These are phyloP conservation scores for Phytopythium helicoides DNA, from an alignment of 352 stramenopile species.

Conservation along the genomic window DNA sequence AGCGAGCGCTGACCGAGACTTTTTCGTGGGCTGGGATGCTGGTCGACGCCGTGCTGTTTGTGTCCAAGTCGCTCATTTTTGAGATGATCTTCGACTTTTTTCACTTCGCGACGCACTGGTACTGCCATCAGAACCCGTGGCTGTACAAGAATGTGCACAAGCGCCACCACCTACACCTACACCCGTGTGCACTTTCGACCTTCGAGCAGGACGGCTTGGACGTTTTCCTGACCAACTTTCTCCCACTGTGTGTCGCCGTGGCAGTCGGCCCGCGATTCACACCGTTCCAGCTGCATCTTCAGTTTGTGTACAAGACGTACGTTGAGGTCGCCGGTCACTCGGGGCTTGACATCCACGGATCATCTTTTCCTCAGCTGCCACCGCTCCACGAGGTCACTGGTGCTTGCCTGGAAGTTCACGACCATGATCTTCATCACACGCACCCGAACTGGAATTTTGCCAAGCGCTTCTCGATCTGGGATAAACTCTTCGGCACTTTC, in stretches of 20 bases:
- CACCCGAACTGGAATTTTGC: constrained; percentile 58
- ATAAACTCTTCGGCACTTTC: constrained; percentile 63
- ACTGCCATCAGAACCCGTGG: constrained; percentile 39
- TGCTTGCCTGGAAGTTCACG: constrained; percentile 44
- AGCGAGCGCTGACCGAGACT: neutral
- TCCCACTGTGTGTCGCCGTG: constrained; percentile 33
- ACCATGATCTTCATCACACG: constrained; percentile 71
- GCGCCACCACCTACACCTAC: constrained; percentile 51
- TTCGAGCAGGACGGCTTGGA: constrained; percentile 61
- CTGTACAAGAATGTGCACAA: constrained; percentile 59
- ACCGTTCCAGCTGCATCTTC: constrained; percentile 35
- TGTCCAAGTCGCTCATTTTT: constrained; percentile 58
- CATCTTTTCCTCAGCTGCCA: constrained; percentile 58
- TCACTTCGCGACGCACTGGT: constrained; percentile 54
- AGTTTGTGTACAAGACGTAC: constrained; percentile 72
- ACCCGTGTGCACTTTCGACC: constrained; percentile 51
- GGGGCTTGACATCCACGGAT: constrained; percentile 53
- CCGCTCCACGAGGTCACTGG: constrained; percentile 24
- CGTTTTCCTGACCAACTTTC: constrained; percentile 48
- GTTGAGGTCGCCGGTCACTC: constrained; percentile 64
- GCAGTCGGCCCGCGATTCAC: constrained; percentile 30
- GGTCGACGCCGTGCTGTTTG: constrained; percentile 30
- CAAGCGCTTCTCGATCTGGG: constrained; percentile 71
- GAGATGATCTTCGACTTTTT: constrained; percentile 66
- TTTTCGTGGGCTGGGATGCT: neutral